Percentiles rank a stretch among this genome's conserved stretches.
Evolutionary conservation across 345 rosid genomes (phyloP).

Genomic region (Excoecaria agallocha): DNA sequence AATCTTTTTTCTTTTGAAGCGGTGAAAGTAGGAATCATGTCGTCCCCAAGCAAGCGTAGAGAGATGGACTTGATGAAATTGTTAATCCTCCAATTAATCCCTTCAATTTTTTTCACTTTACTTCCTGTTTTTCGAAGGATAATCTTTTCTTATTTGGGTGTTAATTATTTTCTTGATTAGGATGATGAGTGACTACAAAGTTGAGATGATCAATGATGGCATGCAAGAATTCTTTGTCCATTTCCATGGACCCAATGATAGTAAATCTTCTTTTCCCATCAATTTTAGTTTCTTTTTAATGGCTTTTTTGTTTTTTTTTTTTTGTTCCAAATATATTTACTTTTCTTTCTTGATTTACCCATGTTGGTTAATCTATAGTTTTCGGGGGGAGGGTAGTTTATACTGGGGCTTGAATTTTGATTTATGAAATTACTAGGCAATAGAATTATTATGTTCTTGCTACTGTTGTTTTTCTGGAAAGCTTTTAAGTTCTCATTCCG

Average conservation of each 20-base stretch:
- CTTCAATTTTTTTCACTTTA: neutral
- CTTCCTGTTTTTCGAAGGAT: neutral
- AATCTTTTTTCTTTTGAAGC: neutral
- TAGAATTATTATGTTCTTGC: neutral
- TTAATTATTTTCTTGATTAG: constrained; percentile 30
- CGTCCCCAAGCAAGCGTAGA: constrained; percentile 75
- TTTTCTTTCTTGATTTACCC: neutral
- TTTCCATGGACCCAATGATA: constrained; percentile 67
- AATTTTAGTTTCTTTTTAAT: neutral
- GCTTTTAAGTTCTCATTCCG: neutral
- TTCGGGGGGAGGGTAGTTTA: neutral
- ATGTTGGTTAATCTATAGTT: neutral
- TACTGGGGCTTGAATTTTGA: too few relatives aligned
- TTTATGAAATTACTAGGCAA: too few relatives aligned
- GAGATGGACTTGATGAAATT: constrained; percentile 80
- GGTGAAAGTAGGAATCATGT: constrained; percentile 37
- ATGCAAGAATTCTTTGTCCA: constrained; percentile 58
- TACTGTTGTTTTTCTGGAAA: neutral
- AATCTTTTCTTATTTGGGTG: neutral
- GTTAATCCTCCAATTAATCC: constrained; percentile 26
- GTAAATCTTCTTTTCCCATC: constrained; percentile 37
- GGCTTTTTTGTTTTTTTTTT: too few relatives aligned
- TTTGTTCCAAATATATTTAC: neutral
- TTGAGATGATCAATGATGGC: constrained; percentile 64
- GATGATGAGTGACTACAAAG: constrained; percentile 79